Percentiles rank a stretch among this genome's conserved stretches.
phyloP scores from a whole-genome alignment of 2,329 filamentous ascomycete genomes.

The Xylariaceae sp. region DNA sequence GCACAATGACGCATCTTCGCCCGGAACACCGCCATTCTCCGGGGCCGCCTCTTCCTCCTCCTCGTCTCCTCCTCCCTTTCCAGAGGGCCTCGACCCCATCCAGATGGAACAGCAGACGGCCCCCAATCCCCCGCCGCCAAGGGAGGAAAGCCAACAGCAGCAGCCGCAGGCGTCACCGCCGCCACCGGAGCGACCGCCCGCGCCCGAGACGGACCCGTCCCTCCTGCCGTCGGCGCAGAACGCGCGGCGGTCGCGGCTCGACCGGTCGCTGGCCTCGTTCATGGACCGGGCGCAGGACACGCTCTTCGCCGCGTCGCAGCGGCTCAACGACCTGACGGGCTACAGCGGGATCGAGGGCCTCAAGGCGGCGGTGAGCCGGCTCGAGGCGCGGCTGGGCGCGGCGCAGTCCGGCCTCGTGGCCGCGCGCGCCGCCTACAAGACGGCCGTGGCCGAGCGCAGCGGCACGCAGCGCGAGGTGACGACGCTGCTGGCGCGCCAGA shows the following conservation, averaged over 20 bases:
- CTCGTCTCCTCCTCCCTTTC: conserved; percentile 3
- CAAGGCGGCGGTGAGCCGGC: conserved; percentile 66
- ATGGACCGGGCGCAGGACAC: conserved; percentile 89
- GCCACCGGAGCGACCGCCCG: not conserved
- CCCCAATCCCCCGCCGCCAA: not conserved
- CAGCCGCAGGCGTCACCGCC: not conserved
- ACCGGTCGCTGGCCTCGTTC: conserved; percentile 52
- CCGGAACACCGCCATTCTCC: conserved; percentile 2
- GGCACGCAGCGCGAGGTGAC: conserved; percentile 93
- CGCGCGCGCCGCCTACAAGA: conserved; percentile 69
- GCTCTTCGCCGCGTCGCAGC: conserved; percentile 75
- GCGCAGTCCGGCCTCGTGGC: conserved; percentile 60
- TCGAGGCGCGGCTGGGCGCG: conserved; percentile 49
- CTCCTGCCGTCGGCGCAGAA: conserved; percentile 43
- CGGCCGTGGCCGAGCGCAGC: conserved; percentile 77
- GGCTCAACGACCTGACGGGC: conserved; percentile 88
- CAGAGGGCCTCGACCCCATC: not conserved
- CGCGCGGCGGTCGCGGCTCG: conserved; percentile 33
- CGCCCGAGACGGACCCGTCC: conserved; percentile 15
- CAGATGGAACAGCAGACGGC: not conserved
- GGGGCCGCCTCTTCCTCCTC: conserved; percentile 10
- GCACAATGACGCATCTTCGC: conserved; percentile 1
- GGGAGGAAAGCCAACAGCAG: not conserved
- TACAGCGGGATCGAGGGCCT: conserved; percentile 87
- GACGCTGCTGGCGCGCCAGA: conserved; percentile 85